Evolutionary conservation across 2,329 filamentous ascomycete species (phyloP).

Genomic region (Periconia macrospinosa): DNA sequence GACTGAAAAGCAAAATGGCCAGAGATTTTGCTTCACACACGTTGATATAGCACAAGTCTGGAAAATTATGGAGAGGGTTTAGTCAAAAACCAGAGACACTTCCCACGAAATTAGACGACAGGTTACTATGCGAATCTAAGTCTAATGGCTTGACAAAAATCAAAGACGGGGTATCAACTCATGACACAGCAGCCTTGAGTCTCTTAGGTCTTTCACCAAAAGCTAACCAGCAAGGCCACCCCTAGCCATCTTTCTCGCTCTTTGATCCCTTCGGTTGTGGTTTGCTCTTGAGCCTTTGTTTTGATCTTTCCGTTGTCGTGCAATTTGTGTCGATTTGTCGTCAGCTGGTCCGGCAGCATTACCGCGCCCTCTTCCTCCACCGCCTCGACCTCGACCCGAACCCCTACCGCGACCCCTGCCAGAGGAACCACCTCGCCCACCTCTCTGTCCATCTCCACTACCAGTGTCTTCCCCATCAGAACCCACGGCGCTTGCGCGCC

Average conservation of each 20-base stretch:
- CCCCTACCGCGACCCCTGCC: constrained; percentile 41
- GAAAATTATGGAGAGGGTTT: no score
- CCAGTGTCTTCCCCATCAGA: constrained; percentile 55
- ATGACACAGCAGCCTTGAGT: no score
- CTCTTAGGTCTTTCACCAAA: neutral
- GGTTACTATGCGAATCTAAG: no score
- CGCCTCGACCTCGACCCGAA: constrained; percentile 36
- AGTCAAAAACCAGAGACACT: no score
- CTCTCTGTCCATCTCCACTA: constrained; percentile 47
- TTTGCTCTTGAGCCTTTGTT: constrained; percentile 82
- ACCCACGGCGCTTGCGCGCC: constrained; percentile 52
- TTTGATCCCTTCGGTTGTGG: constrained; percentile 77
- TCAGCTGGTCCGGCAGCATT: constrained; percentile 67
- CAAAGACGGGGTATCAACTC: no score
- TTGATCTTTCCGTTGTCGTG: constrained; percentile 76
- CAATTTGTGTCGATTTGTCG: constrained; percentile 71
- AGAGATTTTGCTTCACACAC: no score
- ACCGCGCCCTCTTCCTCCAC: constrained; percentile 35
- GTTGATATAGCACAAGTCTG: no score
- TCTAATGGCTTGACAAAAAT: no score
- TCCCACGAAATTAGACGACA: no score
- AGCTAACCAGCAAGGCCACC: constrained; percentile 53
- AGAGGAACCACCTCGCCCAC: constrained; percentile 49
- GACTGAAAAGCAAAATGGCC: no score
- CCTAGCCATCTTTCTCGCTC: constrained; percentile 64